phyloP scores from a whole-genome alignment of 768 basidiomycete species.

The Rhizopogon rudus region DNA sequence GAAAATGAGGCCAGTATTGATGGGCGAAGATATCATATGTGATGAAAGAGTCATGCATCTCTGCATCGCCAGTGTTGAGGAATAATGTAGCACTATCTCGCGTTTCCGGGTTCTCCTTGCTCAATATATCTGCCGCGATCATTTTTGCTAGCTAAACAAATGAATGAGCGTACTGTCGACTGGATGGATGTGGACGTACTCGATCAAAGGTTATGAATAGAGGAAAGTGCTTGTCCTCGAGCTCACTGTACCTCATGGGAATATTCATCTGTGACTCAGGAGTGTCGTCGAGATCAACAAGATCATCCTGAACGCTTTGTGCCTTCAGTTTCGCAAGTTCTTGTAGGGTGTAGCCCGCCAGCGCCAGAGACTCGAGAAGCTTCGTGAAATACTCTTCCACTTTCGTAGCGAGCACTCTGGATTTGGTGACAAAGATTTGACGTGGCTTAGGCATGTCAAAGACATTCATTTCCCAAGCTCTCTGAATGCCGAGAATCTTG shows the following conservation, averaged over 20 bases:
- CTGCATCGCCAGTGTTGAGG: conserved; percentile 7
- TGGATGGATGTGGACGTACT: conserved; percentile 28
- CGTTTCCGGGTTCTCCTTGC: conserved; percentile 2
- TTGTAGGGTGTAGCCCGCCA: conserved; percentile 29
- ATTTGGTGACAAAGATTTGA: conserved; percentile 73
- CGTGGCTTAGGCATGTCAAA: conserved; percentile 41
- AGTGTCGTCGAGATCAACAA: conserved; percentile 34
- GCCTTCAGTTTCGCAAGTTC: conserved; percentile 31
- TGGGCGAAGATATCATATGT: conserved; percentile 44
- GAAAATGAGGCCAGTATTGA: conserved; percentile 57
- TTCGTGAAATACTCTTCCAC: conserved; percentile 64
- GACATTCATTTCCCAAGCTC: conserved; percentile 39
- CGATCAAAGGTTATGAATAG: conserved; percentile 64
- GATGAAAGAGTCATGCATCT: conserved; percentile 25
- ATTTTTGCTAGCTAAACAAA: conserved; percentile 16
- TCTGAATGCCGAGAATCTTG: conserved; percentile 68
- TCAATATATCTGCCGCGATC: conserved; percentile 20
- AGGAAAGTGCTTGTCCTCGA: conserved; percentile 61
- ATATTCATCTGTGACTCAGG: conserved; percentile 16
- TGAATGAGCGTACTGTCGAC: not conserved
- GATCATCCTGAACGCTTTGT: conserved; percentile 20
- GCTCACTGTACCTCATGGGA: conserved; percentile 48
- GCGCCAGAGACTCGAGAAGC: conserved; percentile 39
- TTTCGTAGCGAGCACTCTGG: conserved; percentile 57
- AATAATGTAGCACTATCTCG: conserved; percentile 11